phyloP scores from a whole-genome alignment of 768 basidiomycete genomes.

The Russula dissimulans region DNA sequence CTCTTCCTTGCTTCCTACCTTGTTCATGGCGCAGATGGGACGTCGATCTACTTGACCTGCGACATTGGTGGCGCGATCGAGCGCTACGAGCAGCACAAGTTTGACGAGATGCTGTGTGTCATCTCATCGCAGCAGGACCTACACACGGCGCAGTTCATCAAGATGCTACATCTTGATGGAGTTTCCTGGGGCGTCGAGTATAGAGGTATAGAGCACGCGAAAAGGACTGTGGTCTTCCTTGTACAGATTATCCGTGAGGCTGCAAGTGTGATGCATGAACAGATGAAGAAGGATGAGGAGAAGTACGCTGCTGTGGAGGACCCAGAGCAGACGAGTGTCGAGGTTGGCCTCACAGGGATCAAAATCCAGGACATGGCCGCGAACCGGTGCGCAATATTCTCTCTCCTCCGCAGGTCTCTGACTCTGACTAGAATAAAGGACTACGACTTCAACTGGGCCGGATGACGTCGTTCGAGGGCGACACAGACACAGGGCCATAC shows the following conservation, averaged over 20 bases:
- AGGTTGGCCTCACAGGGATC: no score
- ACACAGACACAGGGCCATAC: no score
- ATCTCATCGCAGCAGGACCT: conserved; percentile 84
- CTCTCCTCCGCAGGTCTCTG: neutral
- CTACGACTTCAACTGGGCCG: conserved; percentile 91
- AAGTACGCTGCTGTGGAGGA: no score
- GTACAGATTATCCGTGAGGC: conserved; percentile 90
- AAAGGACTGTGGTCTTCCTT: conserved; percentile 71
- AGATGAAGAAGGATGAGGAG: conserved; percentile 57
- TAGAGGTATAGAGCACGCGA: conserved; percentile 60
- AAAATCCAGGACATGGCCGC: no score
- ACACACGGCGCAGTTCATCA: conserved; percentile 88
- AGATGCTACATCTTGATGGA: conserved; percentile 82
- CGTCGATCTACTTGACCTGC: conserved; percentile 88
- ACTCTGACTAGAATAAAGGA: conserved; percentile 69
- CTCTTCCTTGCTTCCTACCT: neutral
- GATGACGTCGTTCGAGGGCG: conserved; percentile 46
- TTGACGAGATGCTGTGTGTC: conserved; percentile 91
- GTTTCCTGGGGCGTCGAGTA: conserved; percentile 72
- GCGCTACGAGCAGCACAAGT: conserved; percentile 86
- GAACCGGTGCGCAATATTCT: conserved; percentile 32
- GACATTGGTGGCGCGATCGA: conserved; percentile 93
- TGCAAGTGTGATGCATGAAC: conserved; percentile 83
- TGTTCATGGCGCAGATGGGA: conserved; percentile 53
- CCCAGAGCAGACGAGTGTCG: no score